Evolutionary conservation across 1,284 basidiomycete genomes (phyloP), one percentile per base, ranked within the genome.

Genomic region (Trametes pubescens): DNA sequence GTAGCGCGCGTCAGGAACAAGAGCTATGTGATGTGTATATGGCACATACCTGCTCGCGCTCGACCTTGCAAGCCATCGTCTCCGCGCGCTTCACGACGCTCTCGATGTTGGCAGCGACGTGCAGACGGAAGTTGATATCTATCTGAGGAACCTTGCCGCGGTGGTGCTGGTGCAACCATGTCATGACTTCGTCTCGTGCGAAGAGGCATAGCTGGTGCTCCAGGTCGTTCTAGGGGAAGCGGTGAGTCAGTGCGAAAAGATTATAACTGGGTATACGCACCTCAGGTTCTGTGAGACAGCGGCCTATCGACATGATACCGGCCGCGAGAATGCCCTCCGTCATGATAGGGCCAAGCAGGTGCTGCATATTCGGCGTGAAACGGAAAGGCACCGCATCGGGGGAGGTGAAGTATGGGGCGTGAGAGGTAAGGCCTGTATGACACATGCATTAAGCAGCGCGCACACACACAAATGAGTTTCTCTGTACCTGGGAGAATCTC

Each of bases 321-420:
- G 93, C 86, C 0, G 94, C 91, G 56, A 99, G 80, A 35, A 98
- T 80, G 18, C 97, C 98, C 76, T 99, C 98, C 13, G 92, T 93
- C 40, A 94, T 91, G 55, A 95, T 86, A 1, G 93, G 91, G 0
- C 94, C 95, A 56, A 99, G 81, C 80, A 99, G 98, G 72, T 89
- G 84, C 77, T 99, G 98, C 81, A 99, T 89, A 77, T 98, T 99
- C 2, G 96, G 96, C 13, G 96, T 98, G 69, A 98, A 88, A 11
- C 98, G 91, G 92, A 99, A 99, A 0, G 98, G 97, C 13, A 98
- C 95, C 2, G 90, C 84, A 70, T 99, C 98, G 67, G 84, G 88
- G 2, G 92, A 91, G 34, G 86, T 85, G 74, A 95, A 92, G 44
- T 93, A 78, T 0, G 94, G 92, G 35, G 81, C 80, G 35, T 83